These are phyloP conservation scores for Nicotiana benthamiana DNA, from an alignment of 257 asterid genomes.

Conservation along the genomic window DNA sequence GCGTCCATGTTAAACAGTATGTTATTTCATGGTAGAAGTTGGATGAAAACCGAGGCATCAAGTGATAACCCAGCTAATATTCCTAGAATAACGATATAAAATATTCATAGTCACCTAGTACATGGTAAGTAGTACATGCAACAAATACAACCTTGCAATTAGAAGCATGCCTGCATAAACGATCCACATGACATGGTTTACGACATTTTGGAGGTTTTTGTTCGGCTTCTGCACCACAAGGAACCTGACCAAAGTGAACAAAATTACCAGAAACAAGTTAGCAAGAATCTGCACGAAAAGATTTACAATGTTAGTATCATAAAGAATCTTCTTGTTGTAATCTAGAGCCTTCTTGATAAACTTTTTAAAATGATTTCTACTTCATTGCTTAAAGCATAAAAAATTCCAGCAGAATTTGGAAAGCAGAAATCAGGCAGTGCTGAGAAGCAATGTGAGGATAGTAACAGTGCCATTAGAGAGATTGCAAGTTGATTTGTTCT, in stretches of 20 bases:
- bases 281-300: background rate
- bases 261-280: background rate
- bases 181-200: conserved; percentile 54
- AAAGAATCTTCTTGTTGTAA: background rate
- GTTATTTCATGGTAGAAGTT: background rate
- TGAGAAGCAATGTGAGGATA: background rate
- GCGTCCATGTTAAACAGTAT: background rate
- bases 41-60: background rate
- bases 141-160: conserved; percentile 52
- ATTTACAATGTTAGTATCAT: background rate
- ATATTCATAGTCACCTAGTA: background rate
- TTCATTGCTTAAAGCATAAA: too few species aligned
- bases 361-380: too few species aligned
- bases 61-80: background rate
- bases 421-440: background rate
- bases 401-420: background rate
- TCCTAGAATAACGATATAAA: background rate
- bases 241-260: conserved; percentile 53
- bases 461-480: background rate
- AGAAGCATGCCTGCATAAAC: conserved; percentile 62
- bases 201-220: conserved; percentile 89
- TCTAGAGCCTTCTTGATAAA: background rate
- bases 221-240: conserved; percentile 84
- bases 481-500: background rate
- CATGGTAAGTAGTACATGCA: background rate